Conservation (phyloP, 352 stramenopile species). For the Phytophthora colocasiae region DNA sequence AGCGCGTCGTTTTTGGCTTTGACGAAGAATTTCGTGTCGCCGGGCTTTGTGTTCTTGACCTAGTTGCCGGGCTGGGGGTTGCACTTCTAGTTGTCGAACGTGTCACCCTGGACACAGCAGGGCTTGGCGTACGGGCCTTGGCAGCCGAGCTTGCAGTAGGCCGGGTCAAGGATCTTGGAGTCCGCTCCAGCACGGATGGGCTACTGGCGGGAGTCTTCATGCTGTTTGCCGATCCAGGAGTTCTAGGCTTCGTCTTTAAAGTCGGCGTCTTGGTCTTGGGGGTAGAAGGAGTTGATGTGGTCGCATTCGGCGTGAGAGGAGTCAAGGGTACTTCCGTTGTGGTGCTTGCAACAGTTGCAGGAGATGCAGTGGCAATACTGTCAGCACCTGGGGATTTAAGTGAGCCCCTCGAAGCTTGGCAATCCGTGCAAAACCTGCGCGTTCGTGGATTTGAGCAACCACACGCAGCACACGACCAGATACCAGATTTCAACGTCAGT, state of each 20-base stretch:
- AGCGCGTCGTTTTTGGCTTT: conserved; percentile 3
- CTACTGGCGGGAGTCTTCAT: conserved; percentile 23
- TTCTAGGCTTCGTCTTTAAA: conserved; percentile 16
- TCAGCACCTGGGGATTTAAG: conserved; percentile 26
- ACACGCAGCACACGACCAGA: conserved; percentile 65
- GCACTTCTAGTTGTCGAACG: conserved; percentile 13
- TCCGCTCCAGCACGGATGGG: conserved; percentile 19
- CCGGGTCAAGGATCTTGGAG: conserved; percentile 24
- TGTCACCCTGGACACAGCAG: conserved; percentile 25
- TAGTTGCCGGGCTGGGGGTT: conserved; percentile 16
- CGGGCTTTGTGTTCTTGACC: conserved; percentile 30
- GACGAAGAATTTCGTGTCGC: conserved; percentile 5
- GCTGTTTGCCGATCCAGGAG: conserved; percentile 15
- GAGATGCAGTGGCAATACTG: conserved; percentile 7
- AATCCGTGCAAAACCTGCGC: conserved; percentile 58
- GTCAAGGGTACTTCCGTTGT: conserved; percentile 21
- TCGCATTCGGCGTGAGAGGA: conserved; percentile 9
- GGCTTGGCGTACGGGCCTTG: conserved; percentile 29
- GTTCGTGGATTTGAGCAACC: conserved; percentile 59
- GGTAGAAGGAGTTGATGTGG: conserved; percentile 1
- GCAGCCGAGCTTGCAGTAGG: conserved; percentile 41
- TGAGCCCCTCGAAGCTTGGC: conserved; percentile 36
- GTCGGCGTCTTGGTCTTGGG: conserved; percentile 13
- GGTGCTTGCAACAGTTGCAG: conserved; percentile 17
- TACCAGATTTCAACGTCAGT: conserved; percentile 44